phyloP scores from a whole-genome alignment of 2,329 filamentous ascomycete genomes.

The Verticillium albo-atrum region DNA sequence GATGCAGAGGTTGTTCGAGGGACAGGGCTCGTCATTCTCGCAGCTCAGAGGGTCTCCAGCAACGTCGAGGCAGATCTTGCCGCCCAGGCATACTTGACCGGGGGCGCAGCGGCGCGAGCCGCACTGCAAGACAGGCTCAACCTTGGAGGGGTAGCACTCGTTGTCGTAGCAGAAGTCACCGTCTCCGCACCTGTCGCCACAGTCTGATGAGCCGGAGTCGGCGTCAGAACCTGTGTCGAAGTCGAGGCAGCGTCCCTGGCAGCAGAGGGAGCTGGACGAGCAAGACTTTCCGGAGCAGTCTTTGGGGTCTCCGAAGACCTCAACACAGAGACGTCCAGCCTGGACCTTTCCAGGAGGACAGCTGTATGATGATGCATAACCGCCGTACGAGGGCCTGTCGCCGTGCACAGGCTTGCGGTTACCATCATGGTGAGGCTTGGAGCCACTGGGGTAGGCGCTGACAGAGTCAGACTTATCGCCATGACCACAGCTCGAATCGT shows the following conservation, averaged over 20 bases:
- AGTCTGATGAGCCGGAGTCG: neutral
- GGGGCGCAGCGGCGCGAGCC: neutral
- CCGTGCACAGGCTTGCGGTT: neutral
- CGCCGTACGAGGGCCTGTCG: neutral
- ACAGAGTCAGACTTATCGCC: neutral
- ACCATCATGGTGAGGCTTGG: neutral
- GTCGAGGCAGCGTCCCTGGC: neutral
- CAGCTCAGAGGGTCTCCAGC: neutral
- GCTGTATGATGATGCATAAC: too few relatives aligned
- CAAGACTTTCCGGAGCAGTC: neutral
- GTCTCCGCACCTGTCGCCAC: neutral
- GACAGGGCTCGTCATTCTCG: neutral
- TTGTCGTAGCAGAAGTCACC: neutral
- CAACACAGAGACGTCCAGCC: neutral
- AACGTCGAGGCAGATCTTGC: neutral
- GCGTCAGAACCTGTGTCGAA: neutral
- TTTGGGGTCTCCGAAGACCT: neutral
- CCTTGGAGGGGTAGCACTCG: neutral
- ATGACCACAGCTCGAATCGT: neutral
- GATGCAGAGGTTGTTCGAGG: neutral
- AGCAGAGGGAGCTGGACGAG: neutral
- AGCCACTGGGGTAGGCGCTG: neutral
- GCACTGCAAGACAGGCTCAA: neutral
- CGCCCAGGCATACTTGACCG: neutral
- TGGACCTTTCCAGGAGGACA: neutral